These are phyloP conservation scores for Fusarium tuaranense DNA, from an alignment of 2,329 filamentous ascomycete genomes.

Conservation along the genomic window DNA sequence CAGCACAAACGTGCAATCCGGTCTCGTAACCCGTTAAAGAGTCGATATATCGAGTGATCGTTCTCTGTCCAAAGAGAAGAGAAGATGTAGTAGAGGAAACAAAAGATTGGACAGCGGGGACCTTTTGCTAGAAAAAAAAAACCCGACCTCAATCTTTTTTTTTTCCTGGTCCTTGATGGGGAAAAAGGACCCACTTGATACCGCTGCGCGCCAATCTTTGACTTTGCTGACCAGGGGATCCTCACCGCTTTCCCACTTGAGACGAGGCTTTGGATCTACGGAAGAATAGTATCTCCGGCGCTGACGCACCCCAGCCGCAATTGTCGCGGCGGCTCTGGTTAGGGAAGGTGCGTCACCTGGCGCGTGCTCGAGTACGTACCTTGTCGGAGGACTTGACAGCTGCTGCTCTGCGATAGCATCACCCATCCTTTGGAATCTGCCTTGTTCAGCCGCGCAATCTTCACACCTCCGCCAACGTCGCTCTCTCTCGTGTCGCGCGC, in stretches of 20 bases:
- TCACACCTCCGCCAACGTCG: slow-evolving; percentile 20
- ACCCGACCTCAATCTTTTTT: slow-evolving; percentile 30
- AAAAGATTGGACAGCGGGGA: slow-evolving; percentile 25
- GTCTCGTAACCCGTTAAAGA: neutral
- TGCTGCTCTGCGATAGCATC: slow-evolving; percentile 41
- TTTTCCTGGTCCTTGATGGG: slow-evolving; percentile 22
- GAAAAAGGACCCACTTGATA: slow-evolving; percentile 19
- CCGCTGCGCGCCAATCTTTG: slow-evolving; percentile 27
- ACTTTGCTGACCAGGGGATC: slow-evolving; percentile 27
- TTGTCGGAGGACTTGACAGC: slow-evolving; percentile 11
- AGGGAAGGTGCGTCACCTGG: slow-evolving; percentile 12
- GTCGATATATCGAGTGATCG: neutral
- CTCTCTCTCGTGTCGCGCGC: slow-evolving; percentile 1
- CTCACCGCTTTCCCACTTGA: slow-evolving; percentile 34
- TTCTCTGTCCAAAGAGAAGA: slow-evolving; percentile 14
- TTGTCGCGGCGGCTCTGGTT: neutral
- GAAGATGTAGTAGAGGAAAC: slow-evolving; percentile 21
- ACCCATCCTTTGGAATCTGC: slow-evolving; percentile 37
- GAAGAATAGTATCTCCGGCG: slow-evolving; percentile 27
- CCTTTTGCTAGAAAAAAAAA: slow-evolving; percentile 8
- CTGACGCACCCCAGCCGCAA: neutral
- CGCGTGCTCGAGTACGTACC: slow-evolving; percentile 36
- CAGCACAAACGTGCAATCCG: neutral
- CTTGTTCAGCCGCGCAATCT: slow-evolving; percentile 38
- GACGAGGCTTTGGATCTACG: neutral